Percentiles rank a stretch among this genome's conserved stretches.
phyloP scores from a whole-genome alignment of 2,329 filamentous ascomycete genomes.

The Uncinocarpus reesii region DNA sequence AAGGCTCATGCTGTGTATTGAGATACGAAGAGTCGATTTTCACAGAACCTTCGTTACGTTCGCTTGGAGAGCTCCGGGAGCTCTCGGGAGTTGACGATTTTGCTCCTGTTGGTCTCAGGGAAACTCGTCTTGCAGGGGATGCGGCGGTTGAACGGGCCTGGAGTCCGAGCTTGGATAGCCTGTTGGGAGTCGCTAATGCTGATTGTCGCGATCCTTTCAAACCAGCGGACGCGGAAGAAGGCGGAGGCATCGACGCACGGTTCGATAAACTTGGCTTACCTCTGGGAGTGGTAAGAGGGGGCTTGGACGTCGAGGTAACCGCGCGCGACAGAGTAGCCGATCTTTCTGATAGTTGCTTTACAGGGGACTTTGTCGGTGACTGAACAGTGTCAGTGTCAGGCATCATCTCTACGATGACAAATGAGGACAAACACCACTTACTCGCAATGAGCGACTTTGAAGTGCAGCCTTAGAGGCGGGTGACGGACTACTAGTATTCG shows the following conservation, averaged over 20 bases:
- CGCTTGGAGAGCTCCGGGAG: constrained; percentile 22
- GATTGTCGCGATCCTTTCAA: constrained; percentile 33
- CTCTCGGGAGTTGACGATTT: constrained; percentile 23
- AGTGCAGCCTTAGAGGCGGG: constrained; percentile 49
- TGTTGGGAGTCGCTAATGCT: constrained; percentile 19
- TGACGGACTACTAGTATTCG: constrained; percentile 63
- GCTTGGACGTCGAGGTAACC: constrained; percentile 42
- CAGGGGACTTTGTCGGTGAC: constrained; percentile 71
- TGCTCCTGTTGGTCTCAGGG: constrained; percentile 23
- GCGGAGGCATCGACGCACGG: constrained; percentile 58
- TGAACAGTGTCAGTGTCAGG: constrained; percentile 28
- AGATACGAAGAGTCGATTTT: constrained; percentile 8
- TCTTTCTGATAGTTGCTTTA: constrained; percentile 54
- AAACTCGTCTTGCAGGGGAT: constrained; percentile 25
- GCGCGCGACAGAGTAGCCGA: constrained; percentile 48
- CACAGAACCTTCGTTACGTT: constrained; percentile 20
- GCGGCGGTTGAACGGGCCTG: constrained; percentile 2
- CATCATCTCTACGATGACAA: neutral
- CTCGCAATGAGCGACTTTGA: constrained; percentile 30
- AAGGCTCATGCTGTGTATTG: constrained; percentile 15
- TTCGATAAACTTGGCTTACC: constrained; percentile 47
- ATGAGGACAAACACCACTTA: constrained; percentile 19
- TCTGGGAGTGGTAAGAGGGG: constrained; percentile 37
- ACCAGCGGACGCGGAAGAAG: constrained; percentile 23
- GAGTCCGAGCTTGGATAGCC: constrained; percentile 2